phyloP scores from a whole-genome alignment of 768 basidiomycete genomes.

The Suillus americanus region DNA sequence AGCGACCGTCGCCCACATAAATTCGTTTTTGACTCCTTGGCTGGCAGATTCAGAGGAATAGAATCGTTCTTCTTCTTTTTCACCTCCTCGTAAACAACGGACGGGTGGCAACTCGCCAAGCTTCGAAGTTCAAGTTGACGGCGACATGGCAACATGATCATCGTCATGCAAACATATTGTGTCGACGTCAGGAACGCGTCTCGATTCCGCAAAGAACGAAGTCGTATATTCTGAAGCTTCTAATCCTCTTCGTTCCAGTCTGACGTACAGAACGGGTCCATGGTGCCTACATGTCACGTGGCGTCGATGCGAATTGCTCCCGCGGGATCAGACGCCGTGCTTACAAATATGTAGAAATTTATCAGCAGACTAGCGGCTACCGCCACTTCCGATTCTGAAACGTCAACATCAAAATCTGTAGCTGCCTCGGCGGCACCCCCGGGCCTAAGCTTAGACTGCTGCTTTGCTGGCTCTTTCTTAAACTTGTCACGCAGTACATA shows the following conservation, averaged over 20 bases:
- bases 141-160: not conserved
- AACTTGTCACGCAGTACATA: not conserved
- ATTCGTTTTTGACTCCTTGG: not conserved
- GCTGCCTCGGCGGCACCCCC: not conserved
- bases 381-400: too few species aligned
- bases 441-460: not conserved
- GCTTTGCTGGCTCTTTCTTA: not conserved
- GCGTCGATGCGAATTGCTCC: too few species aligned
- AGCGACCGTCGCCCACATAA: not conserved
- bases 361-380: too few species aligned
- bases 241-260: not conserved
- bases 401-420: too few species aligned
- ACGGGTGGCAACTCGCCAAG: not conserved
- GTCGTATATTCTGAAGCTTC: not conserved
- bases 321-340: too few species aligned
- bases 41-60: too few species aligned
- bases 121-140: not conserved
- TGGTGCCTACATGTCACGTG: too few species aligned
- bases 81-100: too few species aligned
- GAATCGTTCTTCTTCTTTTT: not conserved
- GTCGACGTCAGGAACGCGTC: not conserved
- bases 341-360: too few species aligned
- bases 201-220: not conserved
- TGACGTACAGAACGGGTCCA: too few species aligned
- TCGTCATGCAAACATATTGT: not conserved